Conservation (phyloP, 2,329 filamentous ascomycete genomes). For the Talaromyces islandicus region DNA sequence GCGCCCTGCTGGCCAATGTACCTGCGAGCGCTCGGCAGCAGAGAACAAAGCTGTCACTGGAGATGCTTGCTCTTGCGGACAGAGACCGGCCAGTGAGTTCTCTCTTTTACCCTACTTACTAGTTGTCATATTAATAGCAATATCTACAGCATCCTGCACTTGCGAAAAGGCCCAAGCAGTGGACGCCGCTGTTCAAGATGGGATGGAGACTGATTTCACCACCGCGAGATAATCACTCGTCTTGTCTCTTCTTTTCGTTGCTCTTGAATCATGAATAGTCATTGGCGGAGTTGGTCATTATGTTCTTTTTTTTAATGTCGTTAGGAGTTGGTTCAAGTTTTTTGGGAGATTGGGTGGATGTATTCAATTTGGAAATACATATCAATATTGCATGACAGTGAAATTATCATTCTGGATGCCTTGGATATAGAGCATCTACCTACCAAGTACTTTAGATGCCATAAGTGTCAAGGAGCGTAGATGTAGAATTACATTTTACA, state of each 20-base stretch:
- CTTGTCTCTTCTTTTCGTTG: background rate
- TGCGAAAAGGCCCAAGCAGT: slow-evolving; percentile 68
- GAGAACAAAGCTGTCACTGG: slow-evolving; percentile 63
- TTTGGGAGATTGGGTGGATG: no score
- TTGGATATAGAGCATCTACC: no score
- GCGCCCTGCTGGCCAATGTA: slow-evolving; percentile 73
- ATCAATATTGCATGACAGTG: no score
- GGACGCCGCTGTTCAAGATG: slow-evolving; percentile 41
- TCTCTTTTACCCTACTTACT: no score
- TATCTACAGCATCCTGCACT: slow-evolving; percentile 61
- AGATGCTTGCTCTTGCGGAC: slow-evolving; percentile 68
- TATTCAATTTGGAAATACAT: no score
- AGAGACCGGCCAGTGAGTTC: slow-evolving; percentile 61
- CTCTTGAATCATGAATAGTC: background rate
- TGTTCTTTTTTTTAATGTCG: background rate
- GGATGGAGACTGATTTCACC: slow-evolving; percentile 77
- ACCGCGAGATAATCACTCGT: background rate
- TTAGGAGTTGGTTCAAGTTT: no score
- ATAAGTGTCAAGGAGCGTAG: no score
- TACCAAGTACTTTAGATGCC: no score
- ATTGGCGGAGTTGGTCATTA: background rate
- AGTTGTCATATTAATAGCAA: no score
- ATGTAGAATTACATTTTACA: no score
- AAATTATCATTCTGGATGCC: no score
- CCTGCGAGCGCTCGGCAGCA: slow-evolving; percentile 63